Conservation (phyloP, 2,329 filamentous ascomycete genomes). For the Parasarocladium wereldwijsianum region DNA sequence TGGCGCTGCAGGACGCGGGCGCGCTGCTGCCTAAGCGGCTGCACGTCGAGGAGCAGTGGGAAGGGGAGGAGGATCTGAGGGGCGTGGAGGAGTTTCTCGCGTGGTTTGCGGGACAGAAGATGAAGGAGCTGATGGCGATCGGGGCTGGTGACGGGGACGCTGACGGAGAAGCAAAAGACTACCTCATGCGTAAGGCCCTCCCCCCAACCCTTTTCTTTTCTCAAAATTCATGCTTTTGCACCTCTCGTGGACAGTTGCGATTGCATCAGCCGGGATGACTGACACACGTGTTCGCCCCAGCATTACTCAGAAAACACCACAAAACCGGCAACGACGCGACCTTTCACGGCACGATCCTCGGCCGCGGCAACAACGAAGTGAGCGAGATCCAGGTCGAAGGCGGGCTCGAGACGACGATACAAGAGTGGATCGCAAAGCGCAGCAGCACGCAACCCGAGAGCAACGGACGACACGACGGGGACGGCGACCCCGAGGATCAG, state of each 20-base stretch:
- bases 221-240: slow-evolving; percentile 2
- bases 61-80: slow-evolving; percentile 58
- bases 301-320: slow-evolving; percentile 82
- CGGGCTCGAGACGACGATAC: slow-evolving; percentile 28
- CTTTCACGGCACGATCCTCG: slow-evolving; percentile 73
- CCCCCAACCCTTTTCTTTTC: slow-evolving; percentile 1
- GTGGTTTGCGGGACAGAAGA: slow-evolving; percentile 63
- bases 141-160: slow-evolving; percentile 55
- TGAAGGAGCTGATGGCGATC: slow-evolving; percentile 68
- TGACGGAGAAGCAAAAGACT: slow-evolving; percentile 56
- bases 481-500: slow-evolving; percentile 7
- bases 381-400: slow-evolving; percentile 67
- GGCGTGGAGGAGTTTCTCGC: slow-evolving; percentile 65
- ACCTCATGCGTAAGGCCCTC: slow-evolving; percentile 41
- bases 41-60: slow-evolving; percentile 54
- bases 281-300: slow-evolving; percentile 20
- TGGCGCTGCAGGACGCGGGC: slow-evolving; percentile 72
- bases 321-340: slow-evolving; percentile 78
- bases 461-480: slow-evolving; percentile 3
- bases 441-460: slow-evolving; percentile 7
- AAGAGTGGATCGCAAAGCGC: slow-evolving; percentile 21
- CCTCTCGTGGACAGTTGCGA: slow-evolving; percentile 25
- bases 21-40: slow-evolving; percentile 54
- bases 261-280: too few species aligned
- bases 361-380: slow-evolving; percentile 50